Evolutionary conservation across 148 eudicot genomes (phyloP).

Genomic region (Rhododendron molle): DNA sequence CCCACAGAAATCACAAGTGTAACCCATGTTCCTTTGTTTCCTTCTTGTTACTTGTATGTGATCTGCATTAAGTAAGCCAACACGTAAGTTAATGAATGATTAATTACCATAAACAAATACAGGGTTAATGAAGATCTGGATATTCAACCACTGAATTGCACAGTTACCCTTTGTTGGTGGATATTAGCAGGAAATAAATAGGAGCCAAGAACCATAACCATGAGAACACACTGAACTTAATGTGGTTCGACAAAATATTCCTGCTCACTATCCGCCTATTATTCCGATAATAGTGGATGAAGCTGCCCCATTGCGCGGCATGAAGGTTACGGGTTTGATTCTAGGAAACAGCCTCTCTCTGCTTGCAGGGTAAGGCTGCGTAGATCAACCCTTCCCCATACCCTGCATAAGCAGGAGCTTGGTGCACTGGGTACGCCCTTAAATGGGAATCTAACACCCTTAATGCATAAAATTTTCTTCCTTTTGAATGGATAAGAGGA

Average conservation of each 20-base stretch:
- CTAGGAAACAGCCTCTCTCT: not conserved
- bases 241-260: not conserved
- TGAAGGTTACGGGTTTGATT: no score
- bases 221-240: not conserved
- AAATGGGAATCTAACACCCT: not conserved
- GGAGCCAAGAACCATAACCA: not conserved
- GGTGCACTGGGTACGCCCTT: not conserved
- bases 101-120: not conserved
- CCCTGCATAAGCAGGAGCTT: not conserved
- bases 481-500: not conserved
- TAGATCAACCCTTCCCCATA: not conserved
- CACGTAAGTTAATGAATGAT: not conserved
- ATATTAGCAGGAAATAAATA: not conserved
- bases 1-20: slow-evolving; percentile 80
- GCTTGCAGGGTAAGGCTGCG: not conserved
- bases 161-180: not conserved
- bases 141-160: not conserved
- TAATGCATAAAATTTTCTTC: not conserved
- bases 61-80: slow-evolving; percentile 9
- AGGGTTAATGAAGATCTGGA: not conserved
- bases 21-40: slow-evolving; percentile 49
- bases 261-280: not conserved
- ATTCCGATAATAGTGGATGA: not conserved
- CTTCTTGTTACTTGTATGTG: not conserved
- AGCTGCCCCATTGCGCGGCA: no score